Evolutionary conservation across 192 early-diverging fungal species (phyloP).

Genomic region (Umbelopsis sp.): DNA sequence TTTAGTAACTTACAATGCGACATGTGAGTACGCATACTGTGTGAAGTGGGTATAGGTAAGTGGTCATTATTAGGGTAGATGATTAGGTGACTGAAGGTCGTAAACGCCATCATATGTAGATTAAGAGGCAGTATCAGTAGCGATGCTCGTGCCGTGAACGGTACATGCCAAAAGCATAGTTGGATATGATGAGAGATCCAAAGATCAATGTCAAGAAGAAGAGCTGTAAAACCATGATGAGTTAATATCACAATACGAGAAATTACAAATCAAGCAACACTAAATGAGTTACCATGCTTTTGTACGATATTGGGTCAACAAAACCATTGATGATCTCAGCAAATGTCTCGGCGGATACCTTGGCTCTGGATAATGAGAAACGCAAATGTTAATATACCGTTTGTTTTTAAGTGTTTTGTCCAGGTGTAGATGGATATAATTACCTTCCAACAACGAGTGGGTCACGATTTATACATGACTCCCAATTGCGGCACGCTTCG

Average conservation of each 20-base stretch:
- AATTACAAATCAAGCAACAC: neutral
- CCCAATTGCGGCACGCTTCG: conserved; percentile 60
- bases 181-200: conserved; percentile 4
- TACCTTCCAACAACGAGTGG: conserved; percentile 63
- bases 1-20: too few relatives aligned
- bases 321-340: conserved; percentile 83
- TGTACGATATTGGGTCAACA: conserved; percentile 83
- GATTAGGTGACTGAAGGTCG: too few relatives aligned
- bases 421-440: neutral
- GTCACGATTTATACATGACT: conserved; percentile 52
- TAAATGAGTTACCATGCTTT: conserved; percentile 67
- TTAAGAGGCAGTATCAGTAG: neutral
- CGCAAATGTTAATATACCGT: neutral
- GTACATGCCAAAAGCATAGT: conserved; percentile 18
- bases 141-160: conserved; percentile 1
- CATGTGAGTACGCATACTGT: too few relatives aligned
- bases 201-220: conserved; percentile 5
- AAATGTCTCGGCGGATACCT: conserved; percentile 80
- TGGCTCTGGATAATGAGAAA: conserved; percentile 45
- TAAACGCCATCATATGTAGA: too few relatives aligned
- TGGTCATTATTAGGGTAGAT: too few relatives aligned
- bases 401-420: neutral
- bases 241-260: neutral
- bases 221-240: neutral
- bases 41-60: too few relatives aligned